Evolutionary conservation across 352 stramenopile species (phyloP), one percentile per base, ranked within the genome.

Genomic region (Globisporangium radiosum): DNA sequence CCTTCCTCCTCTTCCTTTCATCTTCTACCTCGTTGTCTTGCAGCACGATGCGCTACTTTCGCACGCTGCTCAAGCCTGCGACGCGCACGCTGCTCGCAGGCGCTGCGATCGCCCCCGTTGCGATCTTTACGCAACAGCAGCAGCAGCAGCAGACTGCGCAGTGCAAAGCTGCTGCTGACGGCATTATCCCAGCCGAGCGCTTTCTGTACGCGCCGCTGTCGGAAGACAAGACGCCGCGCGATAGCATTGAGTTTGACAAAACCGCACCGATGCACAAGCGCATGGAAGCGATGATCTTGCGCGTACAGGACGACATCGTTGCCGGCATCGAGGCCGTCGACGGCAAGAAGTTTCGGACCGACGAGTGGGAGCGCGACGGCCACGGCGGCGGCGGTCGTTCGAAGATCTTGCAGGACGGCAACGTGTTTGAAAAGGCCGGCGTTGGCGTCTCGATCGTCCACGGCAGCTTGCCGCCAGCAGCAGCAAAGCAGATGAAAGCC

Each of bases 401-500:
- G 53, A 84, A 94, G 53, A 96, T 99, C 43, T 65, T 99, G 57
- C 75, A 87, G 73, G 82, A 95, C 49, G 94, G 95, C 56, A 97
- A 97, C 40, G 94, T 98, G 13, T 98, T 96, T 64, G 97, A 99
- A 76, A 99, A 99, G 79, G 96, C 96, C 5, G 96, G 97, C 45
- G 95, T 99, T 17, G 98, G 97, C 69, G 81, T 99, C 2, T 98
- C 87, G 45, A 96, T 99, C 25, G 96, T 99, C 36, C 97, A 99
- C 71, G 97, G 97, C 59, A 92, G 73, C 7, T 85, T 99, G 76
- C 95, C 94, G 2, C 91, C 95, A 65, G 78, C 82, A 47, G 88
- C 86, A 7, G 71, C 81, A 36, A 74, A 85, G 62, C 81, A 94
- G 71, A 96, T 96, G 86, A 85, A 73, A 39, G 69, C 69, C 36